Evolutionary conservation across 352 stramenopile genomes (phyloP).

Genomic region (Pythium volutum): DNA sequence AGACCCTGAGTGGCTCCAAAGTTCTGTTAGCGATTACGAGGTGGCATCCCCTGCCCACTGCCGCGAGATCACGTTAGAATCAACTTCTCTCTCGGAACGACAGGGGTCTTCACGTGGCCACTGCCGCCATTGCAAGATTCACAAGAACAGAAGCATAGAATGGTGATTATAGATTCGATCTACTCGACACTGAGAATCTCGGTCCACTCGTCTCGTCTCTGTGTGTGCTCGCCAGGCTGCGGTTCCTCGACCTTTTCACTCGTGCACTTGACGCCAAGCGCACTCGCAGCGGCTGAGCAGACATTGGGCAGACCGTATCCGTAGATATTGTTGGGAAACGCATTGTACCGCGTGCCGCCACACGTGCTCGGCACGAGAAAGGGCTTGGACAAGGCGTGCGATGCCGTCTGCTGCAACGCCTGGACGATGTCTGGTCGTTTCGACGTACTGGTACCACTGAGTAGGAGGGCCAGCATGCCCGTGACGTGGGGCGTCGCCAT

Average conservation of each 20-base stretch:
- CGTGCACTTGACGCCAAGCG: conserved; percentile 38
- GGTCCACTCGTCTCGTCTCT: not conserved
- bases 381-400: conserved; percentile 48
- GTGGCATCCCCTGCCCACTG: too few species aligned
- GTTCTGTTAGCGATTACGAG: too few species aligned
- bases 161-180: not conserved
- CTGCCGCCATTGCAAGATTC: too few species aligned
- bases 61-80: too few species aligned
- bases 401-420: conserved; percentile 37
- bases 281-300: conserved; percentile 35
- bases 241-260: not conserved
- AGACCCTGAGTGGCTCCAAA: too few species aligned
- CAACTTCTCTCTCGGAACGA: too few species aligned
- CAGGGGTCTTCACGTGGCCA: too few species aligned
- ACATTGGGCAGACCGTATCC: conserved; percentile 59
- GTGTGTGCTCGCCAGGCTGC: not conserved
- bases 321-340: conserved; percentile 81
- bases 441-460: conserved; percentile 28
- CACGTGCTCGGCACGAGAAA: conserved; percentile 66
- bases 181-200: not conserved
- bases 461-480: conserved; percentile 54
- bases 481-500: conserved; percentile 75
- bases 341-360: conserved; percentile 55
- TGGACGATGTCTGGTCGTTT: conserved; percentile 31
- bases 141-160: too few species aligned